Evolutionary conservation across 2,329 filamentous ascomycete species (phyloP).

Genomic region (Didymosphaeria variabile): DNA sequence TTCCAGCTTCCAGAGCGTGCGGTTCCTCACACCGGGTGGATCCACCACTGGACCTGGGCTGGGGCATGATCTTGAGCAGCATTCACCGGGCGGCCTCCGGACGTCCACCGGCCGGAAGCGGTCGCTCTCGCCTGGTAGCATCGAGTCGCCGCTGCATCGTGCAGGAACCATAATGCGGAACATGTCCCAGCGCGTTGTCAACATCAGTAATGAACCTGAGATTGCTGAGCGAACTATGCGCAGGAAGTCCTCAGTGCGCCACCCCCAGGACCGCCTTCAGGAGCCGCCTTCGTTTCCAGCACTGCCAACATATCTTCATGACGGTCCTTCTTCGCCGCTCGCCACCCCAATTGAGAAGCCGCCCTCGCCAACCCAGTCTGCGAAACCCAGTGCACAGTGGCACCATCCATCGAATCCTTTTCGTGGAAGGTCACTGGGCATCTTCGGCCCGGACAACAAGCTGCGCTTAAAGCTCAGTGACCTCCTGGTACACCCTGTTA

Average conservation of each 20-base stretch:
- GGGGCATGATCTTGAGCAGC: conserved; percentile 74
- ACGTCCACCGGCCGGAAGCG: conserved; percentile 56
- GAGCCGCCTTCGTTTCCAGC: conserved; percentile 61
- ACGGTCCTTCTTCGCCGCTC: conserved; percentile 47
- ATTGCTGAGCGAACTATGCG: conserved; percentile 76
- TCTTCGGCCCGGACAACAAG: conserved; percentile 81
- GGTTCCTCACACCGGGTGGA: conserved; percentile 58
- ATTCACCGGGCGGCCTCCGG: conserved; percentile 41
- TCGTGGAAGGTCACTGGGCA: conserved; percentile 82
- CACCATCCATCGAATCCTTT: conserved; percentile 73
- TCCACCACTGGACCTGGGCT: conserved; percentile 52
- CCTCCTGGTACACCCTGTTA: conserved; percentile 83
- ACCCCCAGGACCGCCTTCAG: conserved; percentile 59
- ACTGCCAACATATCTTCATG: conserved; percentile 60
- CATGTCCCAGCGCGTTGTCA: conserved; percentile 98
- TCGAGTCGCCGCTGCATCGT: conserved; percentile 58
- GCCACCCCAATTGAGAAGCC: conserved; percentile 50
- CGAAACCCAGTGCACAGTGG: conserved; percentile 53
- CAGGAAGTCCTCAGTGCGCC: conserved; percentile 66
- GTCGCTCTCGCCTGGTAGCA: conserved; percentile 56
- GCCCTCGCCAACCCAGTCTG: conserved; percentile 40
- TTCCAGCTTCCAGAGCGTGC: conserved; percentile 63
- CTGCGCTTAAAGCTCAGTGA: conserved; percentile 81
- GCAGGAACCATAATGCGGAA: conserved; percentile 64
- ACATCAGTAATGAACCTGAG: conserved; percentile 92